Conservation (phyloP, 2,329 filamentous ascomycete genomes). For the Colletotrichum nymphaeae region DNA sequence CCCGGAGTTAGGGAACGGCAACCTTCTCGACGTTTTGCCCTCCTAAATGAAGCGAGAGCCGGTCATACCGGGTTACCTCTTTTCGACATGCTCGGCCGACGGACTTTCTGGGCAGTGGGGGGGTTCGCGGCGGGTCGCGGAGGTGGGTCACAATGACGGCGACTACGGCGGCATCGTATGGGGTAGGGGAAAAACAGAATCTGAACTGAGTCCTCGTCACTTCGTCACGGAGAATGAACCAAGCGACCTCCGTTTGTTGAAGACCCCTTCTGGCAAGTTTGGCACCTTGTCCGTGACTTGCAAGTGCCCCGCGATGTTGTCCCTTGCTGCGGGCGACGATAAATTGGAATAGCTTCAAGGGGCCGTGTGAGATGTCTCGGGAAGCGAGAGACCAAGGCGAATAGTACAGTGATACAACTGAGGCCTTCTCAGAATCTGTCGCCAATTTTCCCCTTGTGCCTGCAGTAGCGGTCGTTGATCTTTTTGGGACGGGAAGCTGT, state of each 20-base stretch:
- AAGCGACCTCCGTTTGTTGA: background rate
- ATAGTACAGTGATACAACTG: conserved; percentile 4
- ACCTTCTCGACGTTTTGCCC: conserved; percentile 18
- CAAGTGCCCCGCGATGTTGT: background rate
- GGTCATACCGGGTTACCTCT: background rate
- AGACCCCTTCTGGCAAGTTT: background rate
- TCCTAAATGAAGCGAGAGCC: conserved; percentile 3
- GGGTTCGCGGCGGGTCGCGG: background rate
- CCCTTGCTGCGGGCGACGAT: conserved; percentile 9
- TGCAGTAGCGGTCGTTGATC: conserved; percentile 24
- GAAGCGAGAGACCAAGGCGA: conserved; percentile 16
- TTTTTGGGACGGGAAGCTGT: background rate
- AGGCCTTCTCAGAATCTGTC: background rate
- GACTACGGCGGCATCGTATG: conserved; percentile 15
- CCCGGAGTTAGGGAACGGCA: background rate
- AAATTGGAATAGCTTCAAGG: conserved; percentile 31
- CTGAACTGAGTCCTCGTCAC: background rate
- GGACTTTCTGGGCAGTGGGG: background rate
- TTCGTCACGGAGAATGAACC: background rate
- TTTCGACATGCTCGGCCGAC: conserved; percentile 8
- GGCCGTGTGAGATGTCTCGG: conserved; percentile 19
- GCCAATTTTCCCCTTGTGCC: conserved; percentile 18
- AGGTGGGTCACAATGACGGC: conserved; percentile 3
- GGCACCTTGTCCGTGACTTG: background rate
- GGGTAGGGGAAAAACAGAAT: background rate